phyloP scores from a whole-genome alignment of 2,329 filamentous ascomycete species.

The Monilinia polystroma region DNA sequence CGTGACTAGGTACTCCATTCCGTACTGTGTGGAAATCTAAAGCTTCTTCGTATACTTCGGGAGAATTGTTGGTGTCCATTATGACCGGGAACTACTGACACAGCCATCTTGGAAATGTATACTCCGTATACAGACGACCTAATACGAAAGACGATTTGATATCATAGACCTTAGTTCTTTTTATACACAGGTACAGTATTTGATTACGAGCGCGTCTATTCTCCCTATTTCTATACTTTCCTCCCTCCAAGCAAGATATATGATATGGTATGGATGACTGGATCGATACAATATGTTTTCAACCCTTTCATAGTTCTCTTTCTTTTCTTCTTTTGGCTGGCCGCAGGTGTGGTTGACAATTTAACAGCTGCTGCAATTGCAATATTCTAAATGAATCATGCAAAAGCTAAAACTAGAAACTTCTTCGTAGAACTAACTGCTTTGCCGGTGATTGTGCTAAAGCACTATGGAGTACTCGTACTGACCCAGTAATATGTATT shows the following conservation, averaged over 20 bases:
- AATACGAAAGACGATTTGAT: neutral
- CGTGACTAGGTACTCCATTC: neutral
- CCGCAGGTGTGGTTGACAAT: neutral
- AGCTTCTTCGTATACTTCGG: neutral
- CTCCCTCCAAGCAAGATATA: neutral
- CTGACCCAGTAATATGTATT: neutral
- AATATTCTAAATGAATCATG: neutral
- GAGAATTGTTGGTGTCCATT: neutral
- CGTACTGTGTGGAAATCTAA: neutral
- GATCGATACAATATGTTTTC: neutral
- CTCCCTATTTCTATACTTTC: neutral
- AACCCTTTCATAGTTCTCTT: neutral
- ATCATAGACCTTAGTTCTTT: neutral
- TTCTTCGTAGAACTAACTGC: neutral
- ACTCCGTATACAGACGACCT: neutral
- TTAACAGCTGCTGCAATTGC: slow-evolving; percentile 5
- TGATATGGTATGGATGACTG: neutral
- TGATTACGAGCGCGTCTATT: neutral
- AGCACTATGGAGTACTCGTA: neutral
- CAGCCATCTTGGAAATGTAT: neutral
- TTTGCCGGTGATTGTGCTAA: neutral
- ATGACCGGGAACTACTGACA: neutral
- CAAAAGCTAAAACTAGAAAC: neutral
- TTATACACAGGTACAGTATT: neutral
- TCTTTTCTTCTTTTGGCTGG: neutral